Conservation (phyloP, 2,329 filamentous ascomycete genomes). For the Aspergillus sp. region DNA sequence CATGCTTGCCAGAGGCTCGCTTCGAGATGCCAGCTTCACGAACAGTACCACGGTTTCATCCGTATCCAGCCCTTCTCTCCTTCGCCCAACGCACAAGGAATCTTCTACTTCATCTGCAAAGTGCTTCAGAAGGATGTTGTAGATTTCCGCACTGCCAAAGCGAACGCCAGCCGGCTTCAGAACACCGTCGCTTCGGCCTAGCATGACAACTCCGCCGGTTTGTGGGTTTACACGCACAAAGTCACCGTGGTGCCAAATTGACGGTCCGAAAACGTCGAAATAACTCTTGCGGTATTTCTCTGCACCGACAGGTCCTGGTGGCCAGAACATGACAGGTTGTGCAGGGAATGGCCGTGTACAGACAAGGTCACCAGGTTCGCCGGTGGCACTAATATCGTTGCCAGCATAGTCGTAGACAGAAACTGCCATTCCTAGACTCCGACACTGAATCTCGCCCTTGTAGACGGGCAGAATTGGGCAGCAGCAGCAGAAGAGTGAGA, state of each 20-base stretch:
- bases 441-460: slow-evolving; percentile 75
- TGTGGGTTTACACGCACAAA: slow-evolving; percentile 74
- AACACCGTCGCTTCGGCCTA: slow-evolving; percentile 89
- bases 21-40: slow-evolving; percentile 67
- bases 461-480: slow-evolving; percentile 75
- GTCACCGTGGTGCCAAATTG: slow-evolving; percentile 90
- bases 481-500: slow-evolving; percentile 89
- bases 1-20: slow-evolving; percentile 48
- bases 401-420: slow-evolving; percentile 60
- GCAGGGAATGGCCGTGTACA: slow-evolving; percentile 86
- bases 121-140: slow-evolving; percentile 86
- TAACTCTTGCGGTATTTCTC: slow-evolving; percentile 83
- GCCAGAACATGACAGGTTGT: slow-evolving; percentile 87
- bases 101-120: slow-evolving; percentile 81
- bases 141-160: slow-evolving; percentile 94
- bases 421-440: slow-evolving; percentile 80
- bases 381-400: slow-evolving; percentile 61
- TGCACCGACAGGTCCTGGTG: slow-evolving; percentile 65
- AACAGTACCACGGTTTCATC: slow-evolving; percentile 92
- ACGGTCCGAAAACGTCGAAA: slow-evolving; percentile 76
- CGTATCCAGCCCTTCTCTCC: slow-evolving; percentile 68
- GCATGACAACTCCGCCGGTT: slow-evolving; percentile 83
- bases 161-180: slow-evolving; percentile 89
- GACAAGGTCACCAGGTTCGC: slow-evolving; percentile 83
- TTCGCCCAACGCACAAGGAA: slow-evolving; percentile 81